Base-by-base conservation (phyloP, 2,329 filamentous ascomycete genomes). In the Penicillium italicum region DNA sequence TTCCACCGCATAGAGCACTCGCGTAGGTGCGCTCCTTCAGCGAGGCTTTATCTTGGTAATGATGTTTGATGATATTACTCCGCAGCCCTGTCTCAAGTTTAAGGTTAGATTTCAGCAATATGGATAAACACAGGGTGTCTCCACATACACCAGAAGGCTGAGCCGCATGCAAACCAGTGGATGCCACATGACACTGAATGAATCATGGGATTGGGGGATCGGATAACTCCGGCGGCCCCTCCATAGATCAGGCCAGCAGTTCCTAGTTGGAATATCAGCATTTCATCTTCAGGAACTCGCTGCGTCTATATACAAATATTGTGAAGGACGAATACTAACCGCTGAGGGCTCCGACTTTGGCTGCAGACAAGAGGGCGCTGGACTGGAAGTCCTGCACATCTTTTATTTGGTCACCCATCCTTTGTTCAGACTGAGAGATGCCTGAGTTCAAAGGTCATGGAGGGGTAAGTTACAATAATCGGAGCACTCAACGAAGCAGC, bases 101-200 rank as follows among this genome's bases (percentile, higher is more conserved):
- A 34, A 30, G 22, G 36, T 65, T 41, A 62, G 53, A 51, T 4
- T 9, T 34, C 37, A 36, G 20, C 12, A 20, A 40, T 33, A 28
- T n/a, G n/a, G n/a, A n/a, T 30, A 43, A 41, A 42, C n/a, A 40
- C 52, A 45, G 28, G 40, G n/a, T 43, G n/a, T 28, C 28, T 22
- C 16, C 40, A 74, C 83, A 67, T 78, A 86, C 88, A 86, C 80
- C 86, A 93, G 70, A 87, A 97, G 16, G 84, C 88, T 44, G 82
- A 84, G 34, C 90, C 90, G 37, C 95, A 80, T 40, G 84, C 81
- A 72, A 90, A 90, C 84, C 90, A 96, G 75, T 96, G 91, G 38
- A 90, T 78, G 18, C 90, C 88, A 22, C 87, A 86, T 36, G 86
- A 81, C 12, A 87, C 64, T 0, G 90, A 87, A 74, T 91, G 93